Evolutionary conservation across 2,329 filamentous ascomycete species (phyloP).

Genomic region (Aspergillus sp.): DNA sequence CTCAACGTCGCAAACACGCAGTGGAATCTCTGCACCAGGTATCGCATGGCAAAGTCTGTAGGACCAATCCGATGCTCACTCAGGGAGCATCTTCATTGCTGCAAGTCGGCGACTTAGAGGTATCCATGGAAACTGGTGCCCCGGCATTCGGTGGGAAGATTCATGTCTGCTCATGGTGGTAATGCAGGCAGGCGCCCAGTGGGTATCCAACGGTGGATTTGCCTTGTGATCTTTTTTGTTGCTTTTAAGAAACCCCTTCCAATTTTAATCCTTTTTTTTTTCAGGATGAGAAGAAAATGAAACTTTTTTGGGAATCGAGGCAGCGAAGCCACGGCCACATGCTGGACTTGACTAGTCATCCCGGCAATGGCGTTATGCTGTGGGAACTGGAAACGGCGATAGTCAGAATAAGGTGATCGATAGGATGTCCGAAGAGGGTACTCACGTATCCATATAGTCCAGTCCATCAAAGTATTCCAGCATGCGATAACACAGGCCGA

Average conservation of each 20-base stretch:
- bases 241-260: not conserved
- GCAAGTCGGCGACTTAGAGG: conserved; percentile 39
- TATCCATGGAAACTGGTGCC: conserved; percentile 31
- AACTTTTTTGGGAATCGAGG: not conserved
- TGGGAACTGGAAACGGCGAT: conserved; percentile 7
- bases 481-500: conserved; percentile 49
- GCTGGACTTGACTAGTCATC: conserved; percentile 21
- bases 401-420: conserved; percentile 1
- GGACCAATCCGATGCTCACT: conserved; percentile 40
- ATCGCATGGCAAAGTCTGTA: conserved; percentile 33
- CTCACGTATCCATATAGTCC: conserved; percentile 48
- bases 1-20: conserved; percentile 12
- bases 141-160: conserved; percentile 11
- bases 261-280: not conserved
- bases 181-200: conserved; percentile 11
- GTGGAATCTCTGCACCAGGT: conserved; percentile 23
- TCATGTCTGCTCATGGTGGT: conserved; percentile 11
- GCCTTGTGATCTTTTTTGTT: not conserved
- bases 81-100: conserved; percentile 41
- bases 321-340: not conserved
- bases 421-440: conserved; percentile 6
- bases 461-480: conserved; percentile 50
- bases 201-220: conserved; percentile 8
- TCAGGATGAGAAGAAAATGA: not conserved
- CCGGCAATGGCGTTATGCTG: conserved; percentile 22